Percentiles rank a stretch among this genome's conserved stretches.
These are phyloP conservation scores for Sophora flavescens DNA, from an alignment of 306 rosid species.

Conservation along the genomic window DNA sequence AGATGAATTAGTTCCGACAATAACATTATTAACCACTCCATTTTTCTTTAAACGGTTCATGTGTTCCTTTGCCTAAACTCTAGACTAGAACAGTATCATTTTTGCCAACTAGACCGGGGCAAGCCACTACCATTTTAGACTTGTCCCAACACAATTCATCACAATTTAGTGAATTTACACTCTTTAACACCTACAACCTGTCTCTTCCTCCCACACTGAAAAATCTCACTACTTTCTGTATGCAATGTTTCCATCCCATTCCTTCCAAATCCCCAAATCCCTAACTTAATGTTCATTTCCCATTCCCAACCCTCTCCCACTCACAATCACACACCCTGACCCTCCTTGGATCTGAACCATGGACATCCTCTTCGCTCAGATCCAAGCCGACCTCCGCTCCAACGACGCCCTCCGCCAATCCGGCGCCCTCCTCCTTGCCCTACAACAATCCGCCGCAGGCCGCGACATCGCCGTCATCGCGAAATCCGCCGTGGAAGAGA, in stretches of 20 bases:
- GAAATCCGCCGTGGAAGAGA: constrained; percentile 93
- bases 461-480: constrained; percentile 91
- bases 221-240: too few relatives aligned
- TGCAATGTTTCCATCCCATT: too few relatives aligned
- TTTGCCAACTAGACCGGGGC: not conserved
- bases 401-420: constrained; percentile 97
- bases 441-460: constrained; percentile 99
- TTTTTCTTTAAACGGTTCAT: too few relatives aligned
- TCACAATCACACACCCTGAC: too few relatives aligned
- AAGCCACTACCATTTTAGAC: not conserved
- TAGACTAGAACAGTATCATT: too few relatives aligned
- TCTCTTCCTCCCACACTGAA: too few relatives aligned
- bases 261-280: not conserved
- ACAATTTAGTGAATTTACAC: too few relatives aligned
- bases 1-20: too few relatives aligned
- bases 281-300: not conserved
- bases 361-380: constrained; percentile 99
- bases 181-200: too few relatives aligned
- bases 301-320: not conserved
- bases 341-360: constrained; percentile 49
- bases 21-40: too few relatives aligned
- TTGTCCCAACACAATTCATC: not conserved
- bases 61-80: too few relatives aligned
- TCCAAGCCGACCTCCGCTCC: constrained; percentile 99
- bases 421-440: constrained; percentile 94